phyloP scores from a whole-genome alignment of 306 rosid genomes.

The Dicorynia guianensis region DNA sequence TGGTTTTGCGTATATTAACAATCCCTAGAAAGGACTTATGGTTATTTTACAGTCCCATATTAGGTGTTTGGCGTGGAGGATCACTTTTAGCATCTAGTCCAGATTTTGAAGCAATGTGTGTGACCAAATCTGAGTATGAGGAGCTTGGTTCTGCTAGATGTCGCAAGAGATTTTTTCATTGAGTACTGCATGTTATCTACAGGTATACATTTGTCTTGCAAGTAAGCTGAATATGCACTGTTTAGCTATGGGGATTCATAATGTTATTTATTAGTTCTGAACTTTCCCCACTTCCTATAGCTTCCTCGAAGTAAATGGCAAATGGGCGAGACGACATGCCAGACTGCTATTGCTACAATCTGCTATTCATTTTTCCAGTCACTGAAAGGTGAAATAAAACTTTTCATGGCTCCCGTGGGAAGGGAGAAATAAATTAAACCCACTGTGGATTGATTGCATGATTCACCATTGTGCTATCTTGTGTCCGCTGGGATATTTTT shows the following conservation, averaged over 20 bases:
- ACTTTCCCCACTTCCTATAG: conserved; percentile 20
- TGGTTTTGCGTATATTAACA: conserved; percentile 22
- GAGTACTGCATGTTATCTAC: conserved; percentile 40
- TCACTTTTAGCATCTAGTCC: conserved; percentile 91
- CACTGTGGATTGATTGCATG: conserved; percentile 6
- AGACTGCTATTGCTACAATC: conserved; percentile 6
- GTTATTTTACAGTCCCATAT: conserved; percentile 68
- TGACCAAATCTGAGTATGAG: conserved; percentile 94
- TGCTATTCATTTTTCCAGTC: neutral
- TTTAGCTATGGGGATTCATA: conserved; percentile 15
- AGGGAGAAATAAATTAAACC: conserved; percentile 4
- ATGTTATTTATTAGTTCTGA: neutral
- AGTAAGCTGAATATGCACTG: conserved; percentile 22
- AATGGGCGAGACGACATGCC: neutral
- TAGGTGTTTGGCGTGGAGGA: conserved; percentile 97
- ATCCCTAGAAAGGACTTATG: conserved; percentile 12
- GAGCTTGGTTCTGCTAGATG: conserved; percentile 98
- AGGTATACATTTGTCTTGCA: conserved; percentile 16
- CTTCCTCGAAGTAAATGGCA: conserved; percentile 29
- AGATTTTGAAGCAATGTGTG: conserved; percentile 91
- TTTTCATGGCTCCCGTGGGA: conserved; percentile 22
- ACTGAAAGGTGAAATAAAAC: neutral
- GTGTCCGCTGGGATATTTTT: conserved; percentile 5
- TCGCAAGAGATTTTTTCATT: conserved; percentile 82
- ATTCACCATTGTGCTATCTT: conserved; percentile 15